Evolutionary conservation across 2,329 filamentous ascomycete genomes (phyloP), one percentile per base, ranked within the genome.

Genomic region (Davidsoniella australis): DNA sequence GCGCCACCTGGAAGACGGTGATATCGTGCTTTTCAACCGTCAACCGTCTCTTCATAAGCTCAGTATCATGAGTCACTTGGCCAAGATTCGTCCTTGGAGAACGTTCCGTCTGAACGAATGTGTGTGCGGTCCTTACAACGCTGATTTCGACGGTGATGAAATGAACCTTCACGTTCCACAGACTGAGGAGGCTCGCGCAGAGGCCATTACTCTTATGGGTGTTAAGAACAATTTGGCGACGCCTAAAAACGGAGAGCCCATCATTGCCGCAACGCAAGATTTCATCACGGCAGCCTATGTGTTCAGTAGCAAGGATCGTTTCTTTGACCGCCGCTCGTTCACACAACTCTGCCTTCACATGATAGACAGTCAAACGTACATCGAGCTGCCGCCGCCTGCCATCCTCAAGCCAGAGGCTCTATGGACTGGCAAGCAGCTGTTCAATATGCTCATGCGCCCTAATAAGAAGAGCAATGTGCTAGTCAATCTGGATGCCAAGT

Each of bases 81-180:
- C 82, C 57, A 95, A 95, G 64, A 78, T 98, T 45, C 78, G 91
- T 45, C 91, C 89, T 0, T 94, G 91, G 80, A 80, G 88, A 63
- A 98, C 91, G 0, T 96, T 98, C 62, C 82, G 91, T 49, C 72
- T 98, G 16, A 98, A 98, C 61, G 91, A 98, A 63, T 98, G 91
- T 75, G 91, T 94, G 1, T 98, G 91, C 65, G 88, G 84, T 54
- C 91, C 91, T 3, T 98, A 98, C 71, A 98, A 98, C 58, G 91
- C 91, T 50, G 91, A 98, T 75, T 98, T 98, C 57, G 91, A 98
- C 59, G 91, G 91, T 53, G 91, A 98, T 58, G 91, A 98, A 64
- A 98, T 98, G 91, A 98, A 98, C 58, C 67, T 98, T 44, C 91
- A 98, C 65, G 88, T 98, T 14, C 91, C 91, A 2, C 91, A 98